Percentiles rank a stretch among this genome's conserved stretches.
Conservation (phyloP, 345 rosid species). For the Turnera subulata region DNA sequence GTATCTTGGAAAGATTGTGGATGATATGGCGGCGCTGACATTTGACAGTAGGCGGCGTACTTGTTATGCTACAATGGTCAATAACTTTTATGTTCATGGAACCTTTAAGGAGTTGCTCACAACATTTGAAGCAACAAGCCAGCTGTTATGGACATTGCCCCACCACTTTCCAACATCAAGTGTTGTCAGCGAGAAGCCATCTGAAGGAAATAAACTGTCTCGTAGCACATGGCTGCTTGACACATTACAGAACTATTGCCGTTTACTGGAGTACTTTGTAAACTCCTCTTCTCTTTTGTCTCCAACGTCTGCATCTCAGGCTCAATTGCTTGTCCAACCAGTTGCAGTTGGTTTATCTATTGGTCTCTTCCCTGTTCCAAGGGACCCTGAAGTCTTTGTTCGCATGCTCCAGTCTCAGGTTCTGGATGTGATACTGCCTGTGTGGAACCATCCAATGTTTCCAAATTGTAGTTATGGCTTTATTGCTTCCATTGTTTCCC, state of each 20-base stretch:
- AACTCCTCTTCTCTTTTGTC: conserved; percentile 67
- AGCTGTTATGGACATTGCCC: conserved; percentile 77
- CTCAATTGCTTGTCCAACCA: conserved; percentile 89
- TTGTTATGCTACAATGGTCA: conserved; percentile 79
- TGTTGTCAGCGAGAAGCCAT: conserved; percentile 60
- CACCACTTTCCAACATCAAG: conserved; percentile 43
- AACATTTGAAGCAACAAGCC: conserved; percentile 95
- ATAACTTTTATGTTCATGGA: conserved; percentile 88
- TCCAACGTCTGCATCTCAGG: conserved; percentile 66
- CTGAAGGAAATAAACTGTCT: conserved; percentile 59
- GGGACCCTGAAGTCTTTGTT: conserved; percentile 85
- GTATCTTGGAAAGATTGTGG: conserved; percentile 89
- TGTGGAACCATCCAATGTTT: conserved; percentile 85
- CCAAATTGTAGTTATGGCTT: conserved; percentile 74
- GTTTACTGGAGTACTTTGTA: conserved; percentile 77
- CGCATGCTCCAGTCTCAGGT: conserved; percentile 88
- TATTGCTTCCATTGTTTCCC: conserved; percentile 64
- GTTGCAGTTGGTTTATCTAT: conserved; percentile 81
- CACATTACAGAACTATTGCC: conserved; percentile 79
- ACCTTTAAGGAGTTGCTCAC: conserved; percentile 85
- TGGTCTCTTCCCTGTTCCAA: conserved; percentile 86
- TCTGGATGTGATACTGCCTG: conserved; percentile 75
- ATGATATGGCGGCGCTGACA: conserved; percentile 69
- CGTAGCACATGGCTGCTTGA: conserved; percentile 73
- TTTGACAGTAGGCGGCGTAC: conserved; percentile 82